Evolutionary conservation across 164 flowering plant species (phyloP).

Genomic region (Liriodendron chinense): DNA sequence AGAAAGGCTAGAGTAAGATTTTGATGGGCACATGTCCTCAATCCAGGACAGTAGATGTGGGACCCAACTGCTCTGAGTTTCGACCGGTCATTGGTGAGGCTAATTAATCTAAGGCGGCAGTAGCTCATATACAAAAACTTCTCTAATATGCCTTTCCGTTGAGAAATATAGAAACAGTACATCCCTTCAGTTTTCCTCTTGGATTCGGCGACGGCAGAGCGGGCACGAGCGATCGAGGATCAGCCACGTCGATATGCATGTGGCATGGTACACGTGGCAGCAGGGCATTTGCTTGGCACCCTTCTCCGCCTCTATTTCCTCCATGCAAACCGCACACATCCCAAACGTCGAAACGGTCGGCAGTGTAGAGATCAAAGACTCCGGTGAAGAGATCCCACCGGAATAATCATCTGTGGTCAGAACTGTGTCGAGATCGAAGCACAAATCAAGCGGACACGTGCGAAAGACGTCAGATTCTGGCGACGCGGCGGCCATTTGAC

Average conservation of each 20-base stretch:
- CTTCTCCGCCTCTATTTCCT: neutral
- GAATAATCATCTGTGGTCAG: neutral
- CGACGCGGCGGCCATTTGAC: neutral
- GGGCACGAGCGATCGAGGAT: neutral
- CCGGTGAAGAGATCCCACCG: neutral
- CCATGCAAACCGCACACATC: neutral
- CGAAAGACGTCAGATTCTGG: neutral
- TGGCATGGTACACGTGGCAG: conserved; percentile 6
- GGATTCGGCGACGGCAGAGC: conserved; percentile 1
- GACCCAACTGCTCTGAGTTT: too few relatives aligned
- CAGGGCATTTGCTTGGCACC: conserved; percentile 5
- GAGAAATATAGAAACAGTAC: too few relatives aligned
- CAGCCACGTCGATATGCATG: conserved; percentile 7
- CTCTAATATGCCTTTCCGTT: too few relatives aligned
- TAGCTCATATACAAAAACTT: too few relatives aligned
- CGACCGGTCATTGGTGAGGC: too few relatives aligned
- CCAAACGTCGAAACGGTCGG: neutral
- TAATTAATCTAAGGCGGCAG: too few relatives aligned
- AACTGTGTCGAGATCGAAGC: neutral
- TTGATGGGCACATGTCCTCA: too few relatives aligned
- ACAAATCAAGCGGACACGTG: neutral
- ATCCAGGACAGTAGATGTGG: too few relatives aligned
- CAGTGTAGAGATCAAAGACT: neutral
- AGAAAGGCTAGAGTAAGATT: too few relatives aligned
- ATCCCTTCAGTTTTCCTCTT: too few relatives aligned